Evolutionary conservation across 371 early-diverging fungal genomes (phyloP).

Genomic region (Conidiobolus incongruus): DNA sequence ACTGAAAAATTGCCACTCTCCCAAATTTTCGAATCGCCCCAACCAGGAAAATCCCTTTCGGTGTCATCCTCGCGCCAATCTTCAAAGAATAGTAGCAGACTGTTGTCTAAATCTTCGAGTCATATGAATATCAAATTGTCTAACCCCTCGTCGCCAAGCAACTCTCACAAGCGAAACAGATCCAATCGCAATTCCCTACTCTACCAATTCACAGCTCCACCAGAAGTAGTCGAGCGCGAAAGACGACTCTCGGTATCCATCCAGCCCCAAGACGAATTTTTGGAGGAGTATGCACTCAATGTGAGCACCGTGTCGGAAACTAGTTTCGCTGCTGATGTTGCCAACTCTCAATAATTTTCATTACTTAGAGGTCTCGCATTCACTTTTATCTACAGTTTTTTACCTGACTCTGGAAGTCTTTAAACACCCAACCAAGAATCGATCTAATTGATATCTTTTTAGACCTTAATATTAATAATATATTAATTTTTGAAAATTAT

Average conservation of each 20-base stretch:
- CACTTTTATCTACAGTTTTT: no score
- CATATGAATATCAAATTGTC: neutral
- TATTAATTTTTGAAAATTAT: no score
- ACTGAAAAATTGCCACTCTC: neutral
- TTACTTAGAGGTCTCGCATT: no score
- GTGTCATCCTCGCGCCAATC: neutral
- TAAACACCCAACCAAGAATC: no score
- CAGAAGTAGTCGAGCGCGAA: conserved; percentile 18
- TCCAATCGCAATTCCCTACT: conserved; percentile 18
- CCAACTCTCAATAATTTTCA: no score
- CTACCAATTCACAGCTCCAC: conserved; percentile 17
- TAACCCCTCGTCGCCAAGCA: neutral
- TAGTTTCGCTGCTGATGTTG: no score
- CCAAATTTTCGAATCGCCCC: neutral
- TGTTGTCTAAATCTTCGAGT: neutral
- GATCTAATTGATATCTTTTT: no score
- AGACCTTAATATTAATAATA: no score
- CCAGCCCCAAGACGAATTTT: no score
- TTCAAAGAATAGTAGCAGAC: neutral
- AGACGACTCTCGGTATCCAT: conserved; percentile 6
- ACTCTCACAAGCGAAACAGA: neutral
- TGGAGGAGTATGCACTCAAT: no score
- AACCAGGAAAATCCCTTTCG: neutral
- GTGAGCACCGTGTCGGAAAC: no score
- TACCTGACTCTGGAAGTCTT: no score